Conservation (phyloP, 306 rosid genomes). For the Lagenaria siceraria region DNA sequence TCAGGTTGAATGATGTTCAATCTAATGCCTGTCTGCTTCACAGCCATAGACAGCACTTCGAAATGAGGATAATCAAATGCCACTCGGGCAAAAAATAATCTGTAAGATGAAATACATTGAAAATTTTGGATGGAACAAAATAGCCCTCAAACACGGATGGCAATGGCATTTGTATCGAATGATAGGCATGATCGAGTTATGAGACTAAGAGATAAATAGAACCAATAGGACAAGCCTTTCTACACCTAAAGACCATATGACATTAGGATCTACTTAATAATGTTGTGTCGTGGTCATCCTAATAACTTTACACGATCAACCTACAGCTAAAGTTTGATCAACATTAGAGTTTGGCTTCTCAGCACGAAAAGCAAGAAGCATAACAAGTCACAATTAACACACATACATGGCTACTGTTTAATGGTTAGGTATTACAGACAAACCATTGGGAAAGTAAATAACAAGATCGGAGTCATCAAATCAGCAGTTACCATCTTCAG, state of each 20-base stretch:
- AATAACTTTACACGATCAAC: conserved; percentile 81
- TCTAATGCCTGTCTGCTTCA: background rate
- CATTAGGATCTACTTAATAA: conserved; percentile 31
- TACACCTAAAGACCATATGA: conserved; percentile 50
- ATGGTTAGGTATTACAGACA: conserved; percentile 98
- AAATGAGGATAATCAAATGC: background rate
- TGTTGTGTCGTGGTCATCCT: conserved; percentile 72
- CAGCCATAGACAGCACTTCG: background rate
- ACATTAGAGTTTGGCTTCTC: conserved; percentile 85
- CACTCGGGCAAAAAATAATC: background rate
- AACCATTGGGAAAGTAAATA: conserved; percentile 58
- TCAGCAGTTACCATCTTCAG: conserved; percentile 97
- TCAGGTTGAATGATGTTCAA: background rate
- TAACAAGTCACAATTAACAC: conserved; percentile 74
- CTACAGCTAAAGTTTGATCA: conserved; percentile 82
- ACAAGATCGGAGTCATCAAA: conserved; percentile 62
- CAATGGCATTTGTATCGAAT: conserved; percentile 17
- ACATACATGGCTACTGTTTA: conserved; percentile 87
- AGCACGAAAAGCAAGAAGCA: conserved; percentile 58
- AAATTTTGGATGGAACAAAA: background rate
- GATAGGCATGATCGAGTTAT: conserved; percentile 19
- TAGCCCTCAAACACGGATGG: background rate
- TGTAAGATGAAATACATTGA: background rate
- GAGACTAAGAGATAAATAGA: conserved; percentile 9
- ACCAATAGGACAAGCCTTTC: conserved; percentile 33